These are phyloP conservation scores for Pleurotus salmoneostramineus DNA, from an alignment of 768 basidiomycete genomes.

Conservation along the genomic window DNA sequence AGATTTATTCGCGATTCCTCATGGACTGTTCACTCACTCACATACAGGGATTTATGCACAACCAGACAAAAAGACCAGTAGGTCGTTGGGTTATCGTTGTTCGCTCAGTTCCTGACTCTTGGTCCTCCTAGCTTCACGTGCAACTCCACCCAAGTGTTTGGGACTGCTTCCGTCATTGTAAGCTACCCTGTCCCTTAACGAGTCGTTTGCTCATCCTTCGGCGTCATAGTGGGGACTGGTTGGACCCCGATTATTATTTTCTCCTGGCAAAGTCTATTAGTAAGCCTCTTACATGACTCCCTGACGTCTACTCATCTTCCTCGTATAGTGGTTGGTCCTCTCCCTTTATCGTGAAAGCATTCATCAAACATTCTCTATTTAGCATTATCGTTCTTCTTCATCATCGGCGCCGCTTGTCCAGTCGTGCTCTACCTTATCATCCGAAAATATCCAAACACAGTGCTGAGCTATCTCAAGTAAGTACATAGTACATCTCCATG, in stretches of 20 bases:
- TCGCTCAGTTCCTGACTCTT: neutral
- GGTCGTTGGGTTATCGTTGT: conserved; percentile 7
- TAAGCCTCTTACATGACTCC: conserved; percentile 21
- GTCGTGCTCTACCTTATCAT: conserved; percentile 59
- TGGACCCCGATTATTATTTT: conserved; percentile 59
- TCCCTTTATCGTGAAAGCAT: no score
- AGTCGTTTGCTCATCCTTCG: conserved; percentile 12
- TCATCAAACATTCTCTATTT: neutral
- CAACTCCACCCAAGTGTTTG: conserved; percentile 46
- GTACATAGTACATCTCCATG: conserved; percentile 17
- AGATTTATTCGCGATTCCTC: neutral
- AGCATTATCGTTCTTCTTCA: conserved; percentile 69
- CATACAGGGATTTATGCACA: conserved; percentile 42
- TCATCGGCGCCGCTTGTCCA: conserved; percentile 66
- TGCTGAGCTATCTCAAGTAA: conserved; percentile 66
- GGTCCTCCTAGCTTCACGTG: conserved; percentile 42
- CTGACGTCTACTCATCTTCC: neutral
- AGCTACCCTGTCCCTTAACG: conserved; percentile 15
- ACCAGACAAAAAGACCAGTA: conserved; percentile 38
- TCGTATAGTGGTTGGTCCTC: neutral
- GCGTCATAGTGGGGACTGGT: conserved; percentile 55
- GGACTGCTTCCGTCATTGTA: conserved; percentile 56
- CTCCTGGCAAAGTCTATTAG: conserved; percentile 55
- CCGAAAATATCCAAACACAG: conserved; percentile 57
- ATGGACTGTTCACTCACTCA: neutral